Percentiles rank a stretch among this genome's conserved stretches.
Conservation (phyloP, 495 filamentous ascomycete species). For the Tetracladium marchalianum region DNA sequence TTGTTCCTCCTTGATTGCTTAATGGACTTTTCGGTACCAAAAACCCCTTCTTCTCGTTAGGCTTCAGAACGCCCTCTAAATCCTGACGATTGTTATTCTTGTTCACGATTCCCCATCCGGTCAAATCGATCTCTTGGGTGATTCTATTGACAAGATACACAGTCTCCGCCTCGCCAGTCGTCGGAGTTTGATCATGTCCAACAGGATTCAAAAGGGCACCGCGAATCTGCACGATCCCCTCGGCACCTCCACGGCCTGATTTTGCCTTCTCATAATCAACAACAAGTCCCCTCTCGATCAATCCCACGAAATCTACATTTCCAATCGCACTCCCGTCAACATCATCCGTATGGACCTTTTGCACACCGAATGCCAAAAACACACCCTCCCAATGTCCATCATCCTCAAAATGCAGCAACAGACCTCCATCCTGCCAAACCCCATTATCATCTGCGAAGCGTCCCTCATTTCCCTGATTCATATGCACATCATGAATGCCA, state of each 20-base stretch:
- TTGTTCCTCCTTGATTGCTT: constrained; percentile 11
- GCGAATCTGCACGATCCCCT: not conserved
- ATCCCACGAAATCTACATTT: not conserved
- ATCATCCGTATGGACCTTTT: constrained; percentile 24
- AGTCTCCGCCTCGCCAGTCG: constrained; percentile 11
- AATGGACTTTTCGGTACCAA: constrained; percentile 13
- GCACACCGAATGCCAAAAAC: constrained; percentile 27
- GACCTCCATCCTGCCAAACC: constrained; percentile 28
- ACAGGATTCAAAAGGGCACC: constrained; percentile 3
- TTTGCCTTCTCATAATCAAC: too few relatives aligned
- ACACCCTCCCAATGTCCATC: constrained; percentile 24
- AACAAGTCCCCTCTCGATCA: not conserved
- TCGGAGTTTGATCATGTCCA: constrained; percentile 9
- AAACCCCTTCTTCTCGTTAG: constrained; percentile 1
- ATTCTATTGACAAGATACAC: constrained; percentile 8
- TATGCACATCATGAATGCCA: constrained; percentile 35
- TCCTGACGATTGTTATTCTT: constrained; percentile 1
- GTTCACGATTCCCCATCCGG: constrained; percentile 17
- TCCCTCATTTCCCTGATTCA: constrained; percentile 32
- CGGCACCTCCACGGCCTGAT: not conserved
- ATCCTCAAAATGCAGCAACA: constrained; percentile 22
- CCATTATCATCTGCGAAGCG: constrained; percentile 24
- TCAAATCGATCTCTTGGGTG: constrained; percentile 4
- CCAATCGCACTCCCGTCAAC: constrained; percentile 9
- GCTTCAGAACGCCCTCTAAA: constrained; percentile 3